Evolutionary conservation across 192 early-diverging fungal species (phyloP), one percentile per base, ranked within the genome.

Genomic region (Diversispora eburnea): DNA sequence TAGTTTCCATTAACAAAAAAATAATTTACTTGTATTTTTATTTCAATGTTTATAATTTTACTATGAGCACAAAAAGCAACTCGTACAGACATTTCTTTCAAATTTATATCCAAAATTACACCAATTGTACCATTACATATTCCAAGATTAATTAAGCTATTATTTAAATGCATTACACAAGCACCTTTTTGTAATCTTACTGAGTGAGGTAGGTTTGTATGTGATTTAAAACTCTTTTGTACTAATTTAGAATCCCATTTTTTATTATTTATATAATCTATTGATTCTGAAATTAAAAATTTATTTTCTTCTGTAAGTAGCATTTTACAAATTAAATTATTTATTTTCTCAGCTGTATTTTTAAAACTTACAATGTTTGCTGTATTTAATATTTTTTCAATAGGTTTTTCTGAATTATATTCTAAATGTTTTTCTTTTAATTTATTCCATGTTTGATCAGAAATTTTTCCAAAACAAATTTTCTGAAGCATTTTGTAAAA

Each of bases 81-180:
- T 8, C 39, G 8, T 0, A 69, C 25, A 42, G 7, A 13, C 5
- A 17, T 17, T 39, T 15, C 5, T 4, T 42, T 3, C 2, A 15
- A 8, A 8, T 41, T 42, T 17, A 64, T 8, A 64, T 69, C 51
- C 2, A n/a, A 39, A 39, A 69, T 13, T n/a, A 69, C n/a, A 6
- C 49, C 67, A 8, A 69, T 55, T 8, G 51, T 51, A 19, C 67
- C 67, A 15, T 69, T 69, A 15, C 17, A 54, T n/a, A 69, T 33
- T 33, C 49, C 49, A 15, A 55, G 10, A 39, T 55, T 22, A 13
- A 41, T 12, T 42, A 12, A 22, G 2, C 8, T 41, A 69, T 69
- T 69, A 17, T 69, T 69, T 0, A 54, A 19, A 8, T 17, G 55
- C 67, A 69, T 69, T 2, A 69, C 25, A 15, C 67, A 8, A 3